phyloP scores from a whole-genome alignment of 768 basidiomycete genomes.

The Lactarius indigo region DNA sequence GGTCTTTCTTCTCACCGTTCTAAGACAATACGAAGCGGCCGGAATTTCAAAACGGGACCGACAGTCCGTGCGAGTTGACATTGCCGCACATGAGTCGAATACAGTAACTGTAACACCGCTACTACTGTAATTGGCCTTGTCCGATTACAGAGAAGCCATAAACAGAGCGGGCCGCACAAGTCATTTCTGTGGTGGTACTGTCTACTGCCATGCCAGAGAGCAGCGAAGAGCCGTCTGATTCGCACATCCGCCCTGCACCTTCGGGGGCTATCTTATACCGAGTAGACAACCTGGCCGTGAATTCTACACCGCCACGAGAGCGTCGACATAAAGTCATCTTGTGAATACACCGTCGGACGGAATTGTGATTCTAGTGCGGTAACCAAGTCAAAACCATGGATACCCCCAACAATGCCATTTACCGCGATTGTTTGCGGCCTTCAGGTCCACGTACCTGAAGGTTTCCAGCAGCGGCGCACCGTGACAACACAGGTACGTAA shows the following conservation, averaged over 20 bases:
- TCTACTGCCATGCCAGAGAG: background rate
- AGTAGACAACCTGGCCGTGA: background rate
- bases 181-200: background rate
- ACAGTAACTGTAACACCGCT: background rate
- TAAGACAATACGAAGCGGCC: background rate
- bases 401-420: background rate
- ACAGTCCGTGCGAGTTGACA: background rate
- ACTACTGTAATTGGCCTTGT: background rate
- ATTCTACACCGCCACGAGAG: background rate
- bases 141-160: background rate
- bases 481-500: background rate
- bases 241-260: background rate
- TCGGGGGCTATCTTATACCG: background rate
- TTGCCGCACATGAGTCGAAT: background rate
- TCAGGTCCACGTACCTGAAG: background rate
- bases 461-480: background rate
- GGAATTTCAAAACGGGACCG: background rate
- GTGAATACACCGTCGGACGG: background rate
- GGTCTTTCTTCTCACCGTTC: background rate
- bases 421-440: background rate
- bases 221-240: background rate
- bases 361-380: background rate
- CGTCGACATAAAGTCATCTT: background rate
- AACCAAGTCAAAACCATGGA: background rate
- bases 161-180: background rate